Evolutionary conservation across 768 basidiomycete genomes (phyloP).

Genomic region (Lyophyllum shimeji): DNA sequence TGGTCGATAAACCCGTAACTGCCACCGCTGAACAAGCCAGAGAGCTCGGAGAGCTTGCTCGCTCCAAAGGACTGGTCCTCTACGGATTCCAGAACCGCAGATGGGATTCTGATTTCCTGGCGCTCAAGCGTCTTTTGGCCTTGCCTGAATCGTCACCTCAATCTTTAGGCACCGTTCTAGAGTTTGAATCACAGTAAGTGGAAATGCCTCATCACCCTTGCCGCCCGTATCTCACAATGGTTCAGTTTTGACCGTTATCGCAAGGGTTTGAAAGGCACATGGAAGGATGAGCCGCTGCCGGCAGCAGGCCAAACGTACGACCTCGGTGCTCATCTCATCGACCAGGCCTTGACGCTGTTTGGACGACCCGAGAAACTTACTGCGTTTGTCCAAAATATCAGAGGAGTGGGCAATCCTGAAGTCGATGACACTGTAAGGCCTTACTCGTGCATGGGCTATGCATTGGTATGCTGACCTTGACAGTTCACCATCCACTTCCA

Average conservation of each 20-base stretch:
- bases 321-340: constrained; percentile 78
- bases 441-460: neutral
- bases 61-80: constrained; percentile 57
- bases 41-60: constrained; percentile 61
- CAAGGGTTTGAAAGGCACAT: constrained; percentile 60
- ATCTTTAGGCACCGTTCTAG: constrained; percentile 60
- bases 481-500: constrained; percentile 57
- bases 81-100: constrained; percentile 76
- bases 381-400: constrained; percentile 67
- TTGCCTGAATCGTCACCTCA: constrained; percentile 50
- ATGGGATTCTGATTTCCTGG: constrained; percentile 78
- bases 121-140: constrained; percentile 57
- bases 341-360: constrained; percentile 75
- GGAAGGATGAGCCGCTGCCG: constrained; percentile 73
- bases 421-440: constrained; percentile 65
- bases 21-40: constrained; percentile 56
- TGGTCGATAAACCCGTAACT: constrained; percentile 80
- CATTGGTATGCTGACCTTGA: neutral
- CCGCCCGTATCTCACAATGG: neutral
- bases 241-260: constrained; percentile 76
- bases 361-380: constrained; percentile 70
- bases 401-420: constrained; percentile 60
- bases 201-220: neutral
- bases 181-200: constrained; percentile 75
- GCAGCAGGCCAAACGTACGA: constrained; percentile 73